A percentile compares a stretch with the other conserved stretches of the same genome.
Evolutionary conservation across 2,329 filamentous ascomycete species (phyloP).

Genomic region (Colletotrichum spaethianum): DNA sequence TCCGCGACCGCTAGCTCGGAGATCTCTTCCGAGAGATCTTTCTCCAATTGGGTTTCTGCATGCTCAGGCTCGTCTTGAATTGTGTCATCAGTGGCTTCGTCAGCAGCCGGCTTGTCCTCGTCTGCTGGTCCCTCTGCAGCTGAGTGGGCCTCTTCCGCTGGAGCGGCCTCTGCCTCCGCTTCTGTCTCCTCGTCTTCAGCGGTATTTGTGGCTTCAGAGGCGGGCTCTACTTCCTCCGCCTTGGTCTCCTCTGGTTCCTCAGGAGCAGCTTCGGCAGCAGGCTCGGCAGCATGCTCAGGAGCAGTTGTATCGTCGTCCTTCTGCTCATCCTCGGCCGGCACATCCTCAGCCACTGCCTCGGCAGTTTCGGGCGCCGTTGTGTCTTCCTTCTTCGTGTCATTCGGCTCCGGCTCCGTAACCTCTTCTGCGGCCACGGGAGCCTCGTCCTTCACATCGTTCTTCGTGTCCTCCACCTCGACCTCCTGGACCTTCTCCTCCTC

Average conservation of each 20-base stretch:
- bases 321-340: background rate
- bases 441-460: conserved; percentile 2
- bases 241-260: background rate
- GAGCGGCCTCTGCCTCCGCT: background rate
- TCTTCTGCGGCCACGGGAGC: background rate
- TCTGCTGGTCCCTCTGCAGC: background rate
- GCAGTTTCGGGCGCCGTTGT: background rate
- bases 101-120: background rate
- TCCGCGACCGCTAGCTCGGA: conserved; percentile 5
- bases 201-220: background rate
- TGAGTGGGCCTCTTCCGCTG: background rate
- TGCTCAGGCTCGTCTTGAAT: background rate
- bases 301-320: background rate
- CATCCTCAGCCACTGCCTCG: background rate
- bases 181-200: background rate
- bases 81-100: background rate
- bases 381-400: background rate
- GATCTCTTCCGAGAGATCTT: background rate
- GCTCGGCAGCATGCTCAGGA: background rate
- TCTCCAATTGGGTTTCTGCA: background rate
- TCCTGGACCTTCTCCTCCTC: conserved; percentile 43
- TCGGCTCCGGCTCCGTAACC: background rate
- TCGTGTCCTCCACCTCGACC: conserved; percentile 27
- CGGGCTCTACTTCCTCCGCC: background rate
- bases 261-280: no score